Conservation (phyloP, 2,329 filamentous ascomycete genomes). For the Talaromyces sp. region DNA sequence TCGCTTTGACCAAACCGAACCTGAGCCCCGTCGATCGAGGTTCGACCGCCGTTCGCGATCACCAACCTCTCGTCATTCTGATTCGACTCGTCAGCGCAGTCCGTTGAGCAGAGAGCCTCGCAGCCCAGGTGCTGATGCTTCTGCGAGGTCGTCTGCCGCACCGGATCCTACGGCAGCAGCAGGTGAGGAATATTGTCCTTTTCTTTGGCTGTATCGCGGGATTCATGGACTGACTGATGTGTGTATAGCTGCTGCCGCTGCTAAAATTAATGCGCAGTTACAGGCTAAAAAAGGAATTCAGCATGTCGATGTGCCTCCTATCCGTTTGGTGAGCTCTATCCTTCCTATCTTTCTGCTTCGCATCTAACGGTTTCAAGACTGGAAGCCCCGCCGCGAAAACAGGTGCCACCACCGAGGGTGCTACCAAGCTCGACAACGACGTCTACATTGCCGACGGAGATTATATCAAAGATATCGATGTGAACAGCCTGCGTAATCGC, state of each 20-base stretch:
- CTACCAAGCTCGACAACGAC: conserved; percentile 70
- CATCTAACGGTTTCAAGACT: conserved; percentile 32
- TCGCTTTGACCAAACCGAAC: conserved; percentile 89
- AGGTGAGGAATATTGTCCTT: conserved; percentile 53
- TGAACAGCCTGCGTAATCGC: conserved; percentile 95
- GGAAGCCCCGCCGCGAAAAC: conserved; percentile 56
- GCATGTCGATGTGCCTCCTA: conserved; percentile 83
- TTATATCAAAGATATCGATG: conserved; percentile 98
- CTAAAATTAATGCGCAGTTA: conserved; percentile 78
- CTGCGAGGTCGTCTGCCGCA: conserved; percentile 36
- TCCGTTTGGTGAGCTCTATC: conserved; percentile 57
- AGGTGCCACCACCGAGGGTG: conserved; percentile 51
- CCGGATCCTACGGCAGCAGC: conserved; percentile 74
- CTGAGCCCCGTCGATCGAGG: conserved; percentile 75
- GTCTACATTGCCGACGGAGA: conserved; percentile 96
- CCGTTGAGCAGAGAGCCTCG: conserved; percentile 60
- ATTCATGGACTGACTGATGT: background rate
- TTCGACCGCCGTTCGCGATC: conserved; percentile 93
- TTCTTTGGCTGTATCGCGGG: conserved; percentile 7
- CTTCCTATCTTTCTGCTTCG: background rate
- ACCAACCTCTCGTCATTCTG: conserved; percentile 65
- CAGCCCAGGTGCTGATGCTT: conserved; percentile 47
- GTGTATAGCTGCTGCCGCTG: conserved; percentile 75
- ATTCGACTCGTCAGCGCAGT: conserved; percentile 75
- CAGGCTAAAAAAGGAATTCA: conserved; percentile 87